phyloP scores from a whole-genome alignment of 2,329 filamentous ascomycete genomes.

The Pyrenochaeta sp. region DNA sequence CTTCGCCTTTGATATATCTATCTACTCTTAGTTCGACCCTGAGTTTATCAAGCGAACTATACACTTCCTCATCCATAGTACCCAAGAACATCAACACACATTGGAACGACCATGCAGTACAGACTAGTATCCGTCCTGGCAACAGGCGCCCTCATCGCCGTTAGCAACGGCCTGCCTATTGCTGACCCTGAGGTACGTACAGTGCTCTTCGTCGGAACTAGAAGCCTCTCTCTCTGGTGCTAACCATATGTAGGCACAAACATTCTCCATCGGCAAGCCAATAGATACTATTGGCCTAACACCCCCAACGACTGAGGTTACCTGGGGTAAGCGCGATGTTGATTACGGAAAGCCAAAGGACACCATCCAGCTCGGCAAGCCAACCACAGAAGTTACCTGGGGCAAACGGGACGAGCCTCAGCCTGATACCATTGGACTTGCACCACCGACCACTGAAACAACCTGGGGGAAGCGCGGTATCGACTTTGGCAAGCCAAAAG shows the following conservation, averaged over 20 bases:
- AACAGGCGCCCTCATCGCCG: slow-evolving; percentile 30
- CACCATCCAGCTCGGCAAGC: slow-evolving; percentile 21
- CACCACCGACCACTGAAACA: slow-evolving; percentile 9
- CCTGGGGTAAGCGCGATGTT: slow-evolving; percentile 12
- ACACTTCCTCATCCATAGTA: slow-evolving; percentile 4
- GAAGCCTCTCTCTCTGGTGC: background rate
- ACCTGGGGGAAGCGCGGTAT: slow-evolving; percentile 16
- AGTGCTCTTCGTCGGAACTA: background rate
- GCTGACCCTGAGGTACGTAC: slow-evolving; percentile 28
- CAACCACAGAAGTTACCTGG: slow-evolving; percentile 26
- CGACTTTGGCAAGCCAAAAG: slow-evolving; percentile 4
- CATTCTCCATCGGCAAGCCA: slow-evolving; percentile 5
- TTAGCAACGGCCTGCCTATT: slow-evolving; percentile 34
- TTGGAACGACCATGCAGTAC: slow-evolving; percentile 33
- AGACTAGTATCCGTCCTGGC: slow-evolving; percentile 37
- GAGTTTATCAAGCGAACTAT: slow-evolving; percentile 6
- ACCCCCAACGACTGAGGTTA: slow-evolving; percentile 9
- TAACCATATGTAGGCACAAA: slow-evolving; percentile 12
- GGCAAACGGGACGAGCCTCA: slow-evolving; percentile 12
- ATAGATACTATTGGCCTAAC: slow-evolving; percentile 18
- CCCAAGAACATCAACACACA: background rate
- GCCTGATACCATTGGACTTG: slow-evolving; percentile 14
- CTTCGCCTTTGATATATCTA: slow-evolving; percentile 8
- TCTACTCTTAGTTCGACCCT: slow-evolving; percentile 3
- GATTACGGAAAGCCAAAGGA: slow-evolving; percentile 6